These are phyloP conservation scores for Podaxis sp. DNA, from an alignment of 768 basidiomycete genomes.

Conservation along the genomic window DNA sequence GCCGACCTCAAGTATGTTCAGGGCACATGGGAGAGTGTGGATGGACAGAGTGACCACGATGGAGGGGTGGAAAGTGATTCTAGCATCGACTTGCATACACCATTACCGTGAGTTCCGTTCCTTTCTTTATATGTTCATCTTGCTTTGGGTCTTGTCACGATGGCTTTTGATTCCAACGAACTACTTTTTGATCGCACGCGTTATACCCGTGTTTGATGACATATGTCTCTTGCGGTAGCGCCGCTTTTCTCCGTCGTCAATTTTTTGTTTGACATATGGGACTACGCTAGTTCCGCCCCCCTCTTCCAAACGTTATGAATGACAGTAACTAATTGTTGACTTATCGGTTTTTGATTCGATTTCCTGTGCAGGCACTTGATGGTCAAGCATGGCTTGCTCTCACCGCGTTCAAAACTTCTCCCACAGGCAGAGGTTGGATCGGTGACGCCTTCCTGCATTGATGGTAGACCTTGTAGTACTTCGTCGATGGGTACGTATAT, in stretches of 20 bases:
- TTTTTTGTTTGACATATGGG: neutral
- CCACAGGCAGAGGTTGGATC: constrained; percentile 31
- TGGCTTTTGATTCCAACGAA: neutral
- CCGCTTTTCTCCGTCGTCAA: neutral
- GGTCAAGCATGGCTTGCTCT: constrained; percentile 65
- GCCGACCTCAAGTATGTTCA: constrained; percentile 9
- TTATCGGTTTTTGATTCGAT: neutral
- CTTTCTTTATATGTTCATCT: constrained; percentile 14
- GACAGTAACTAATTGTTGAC: neutral
- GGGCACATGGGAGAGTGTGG: constrained; percentile 14
- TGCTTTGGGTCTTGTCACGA: neutral
- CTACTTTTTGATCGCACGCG: neutral
- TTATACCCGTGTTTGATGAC: neutral
- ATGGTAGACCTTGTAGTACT: constrained; percentile 32
- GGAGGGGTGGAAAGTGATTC: constrained; percentile 40
- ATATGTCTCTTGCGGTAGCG: neutral
- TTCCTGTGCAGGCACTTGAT: constrained; percentile 51
- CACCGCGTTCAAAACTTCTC: constrained; percentile 63
- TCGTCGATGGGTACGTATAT: constrained; percentile 32
- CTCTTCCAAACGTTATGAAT: neutral
- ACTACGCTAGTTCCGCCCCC: neutral
- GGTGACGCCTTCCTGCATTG: constrained; percentile 16
- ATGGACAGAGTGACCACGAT: constrained; percentile 16
- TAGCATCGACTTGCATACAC: constrained; percentile 67
- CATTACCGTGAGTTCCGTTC: constrained; percentile 60